phyloP scores from a whole-genome alignment of 768 basidiomycete genomes.

The Boletus pseudopeckii region DNA sequence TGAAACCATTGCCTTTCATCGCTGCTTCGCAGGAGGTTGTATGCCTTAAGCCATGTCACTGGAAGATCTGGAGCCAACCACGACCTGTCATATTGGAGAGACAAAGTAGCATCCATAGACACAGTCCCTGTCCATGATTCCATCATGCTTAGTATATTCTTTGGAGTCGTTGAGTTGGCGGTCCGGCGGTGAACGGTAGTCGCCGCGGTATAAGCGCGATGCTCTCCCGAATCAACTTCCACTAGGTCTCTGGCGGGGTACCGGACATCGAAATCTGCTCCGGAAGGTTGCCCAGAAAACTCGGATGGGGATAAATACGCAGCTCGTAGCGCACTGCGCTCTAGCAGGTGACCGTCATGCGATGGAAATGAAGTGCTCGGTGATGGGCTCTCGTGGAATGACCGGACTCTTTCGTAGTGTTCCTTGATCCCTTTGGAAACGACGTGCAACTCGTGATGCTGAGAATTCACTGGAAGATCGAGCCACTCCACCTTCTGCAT shows the following conservation, averaged over 20 bases:
- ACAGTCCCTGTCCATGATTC: constrained; percentile 4
- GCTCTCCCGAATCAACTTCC: constrained; percentile 1
- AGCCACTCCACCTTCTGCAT: constrained; percentile 42
- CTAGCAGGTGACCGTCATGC: constrained; percentile 8
- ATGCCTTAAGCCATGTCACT: constrained; percentile 27
- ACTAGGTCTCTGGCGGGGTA: constrained; percentile 14
- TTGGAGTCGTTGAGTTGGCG: not conserved
- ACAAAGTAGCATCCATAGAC: not conserved
- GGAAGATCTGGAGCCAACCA: constrained; percentile 27
- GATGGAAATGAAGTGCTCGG: not conserved
- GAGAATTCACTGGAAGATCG: constrained; percentile 21
- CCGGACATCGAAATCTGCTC: not conserved
- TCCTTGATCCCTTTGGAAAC: constrained; percentile 30
- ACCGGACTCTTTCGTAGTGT: constrained; percentile 16
- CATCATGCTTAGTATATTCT: constrained; percentile 2
- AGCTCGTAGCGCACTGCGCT: constrained; percentile 17
- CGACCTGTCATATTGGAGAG: constrained; percentile 24
- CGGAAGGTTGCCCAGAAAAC: not conserved
- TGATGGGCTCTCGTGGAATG: constrained; percentile 3
- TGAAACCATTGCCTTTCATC: constrained; percentile 12
- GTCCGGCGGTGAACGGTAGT: not conserved
- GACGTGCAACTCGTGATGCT: constrained; percentile 30
- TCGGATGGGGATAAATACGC: constrained; percentile 14
- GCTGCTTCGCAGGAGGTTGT: constrained; percentile 22
- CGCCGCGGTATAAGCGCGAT: constrained; percentile 18